Evolutionary conservation across 495 filamentous ascomycete genomes (phyloP).

Genomic region (Lepidopterella palustris): DNA sequence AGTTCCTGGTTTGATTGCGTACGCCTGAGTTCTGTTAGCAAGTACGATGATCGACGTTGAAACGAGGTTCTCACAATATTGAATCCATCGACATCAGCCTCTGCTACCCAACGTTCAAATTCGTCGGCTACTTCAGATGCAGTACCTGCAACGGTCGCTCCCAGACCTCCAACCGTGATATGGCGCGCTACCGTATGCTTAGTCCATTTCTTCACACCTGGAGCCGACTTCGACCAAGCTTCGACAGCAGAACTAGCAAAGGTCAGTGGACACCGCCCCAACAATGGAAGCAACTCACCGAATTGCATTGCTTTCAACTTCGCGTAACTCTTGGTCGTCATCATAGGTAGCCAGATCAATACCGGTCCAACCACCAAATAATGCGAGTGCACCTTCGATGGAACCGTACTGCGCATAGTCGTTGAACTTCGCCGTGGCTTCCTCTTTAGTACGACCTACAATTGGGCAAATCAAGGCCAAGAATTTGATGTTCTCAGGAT

Average conservation of each 20-base stretch:
- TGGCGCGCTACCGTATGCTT: conserved; percentile 17
- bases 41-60: no score
- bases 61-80: no score
- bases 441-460: conserved; percentile 49
- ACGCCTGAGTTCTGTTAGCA: no score
- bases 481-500: conserved; percentile 49
- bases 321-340: conserved; percentile 46
- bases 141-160: conserved; percentile 11
- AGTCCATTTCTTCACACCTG: conserved; percentile 23
- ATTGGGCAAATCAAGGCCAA: conserved; percentile 47
- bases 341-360: conserved; percentile 48
- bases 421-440: conserved; percentile 48
- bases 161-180: conserved; percentile 16
- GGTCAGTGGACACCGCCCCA: no score
- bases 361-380: conserved; percentile 55
- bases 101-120: conserved; percentile 18
- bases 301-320: conserved; percentile 13
- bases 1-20: conserved; percentile 53
- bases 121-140: conserved; percentile 13
- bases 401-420: conserved; percentile 45
- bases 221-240: conserved; percentile 11
- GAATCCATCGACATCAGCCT: conserved; percentile 26
- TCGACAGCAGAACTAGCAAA: conserved; percentile 16
- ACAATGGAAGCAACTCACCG: no score
- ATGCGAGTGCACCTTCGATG: conserved; percentile 50